Evolutionary conservation across 225 moss, liverwort and hornwort genomes (phyloP), one percentile per base, ranked within the genome.

Genomic region (Antitrichia curtipendula): DNA sequence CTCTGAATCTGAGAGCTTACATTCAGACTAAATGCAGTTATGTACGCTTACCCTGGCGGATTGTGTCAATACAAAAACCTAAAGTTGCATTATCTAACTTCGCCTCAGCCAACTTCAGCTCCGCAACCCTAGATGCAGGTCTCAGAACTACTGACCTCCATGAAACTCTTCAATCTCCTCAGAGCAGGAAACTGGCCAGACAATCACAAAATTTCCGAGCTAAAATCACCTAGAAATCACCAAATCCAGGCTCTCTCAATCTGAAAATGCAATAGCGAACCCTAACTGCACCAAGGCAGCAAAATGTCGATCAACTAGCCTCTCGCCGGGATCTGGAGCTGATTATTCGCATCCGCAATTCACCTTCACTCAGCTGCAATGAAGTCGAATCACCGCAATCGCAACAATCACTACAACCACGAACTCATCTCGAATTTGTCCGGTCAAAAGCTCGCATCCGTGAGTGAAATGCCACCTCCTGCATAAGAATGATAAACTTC

Each of bases 231-330:
- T 84, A 75, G 32, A 82, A 49, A 84, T 56, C 3, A 87, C 45
- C 86, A 88, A 66, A 57, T 23, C 43, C 29, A 31, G 19, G 32
- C 79, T 87, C 66, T 65, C 22, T 50, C 84, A 71, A 47, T 57
- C 43, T 65, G 84, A 78, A 57, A 85, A 83, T 69, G 86, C 71
- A 68, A 16, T 18, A 86, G 71, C 58, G n/a, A 91, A 91, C 91
- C 91, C 92, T 92, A 92, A 90, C 74, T 89, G 50, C 83, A 87
- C 57, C 82, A 76, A 70, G 8, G 41, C 62, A 91, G 40, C 29
- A 81, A 80, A 77, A 78, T 57, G 21, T 63, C 56, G 71, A 91
- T 82, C 89, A 79, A 82, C 59, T 43, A 78, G 85, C 43, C 85
- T 60, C 78, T n/a, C 52, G 43, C 83, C 60, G 11, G 60, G 79